Evolutionary conservation across 495 filamentous ascomycete species (phyloP), one percentile per base, ranked within the genome.

Genomic region (Aspergillus leporis): DNA sequence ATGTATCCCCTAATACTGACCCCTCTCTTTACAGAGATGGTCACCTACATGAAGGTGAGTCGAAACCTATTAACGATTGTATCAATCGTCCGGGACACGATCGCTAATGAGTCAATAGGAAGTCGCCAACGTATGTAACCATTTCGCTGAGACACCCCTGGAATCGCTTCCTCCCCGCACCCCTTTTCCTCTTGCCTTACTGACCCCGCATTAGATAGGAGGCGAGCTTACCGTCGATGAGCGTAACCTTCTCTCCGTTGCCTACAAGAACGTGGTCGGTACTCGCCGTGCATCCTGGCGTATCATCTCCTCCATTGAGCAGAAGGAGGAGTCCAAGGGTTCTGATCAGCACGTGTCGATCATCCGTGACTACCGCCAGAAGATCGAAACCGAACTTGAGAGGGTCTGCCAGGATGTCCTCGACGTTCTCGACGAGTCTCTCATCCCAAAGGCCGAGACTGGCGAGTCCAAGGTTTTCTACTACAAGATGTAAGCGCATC

Each of bases 401-500:
- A 89, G 90, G 77, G 92, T 98, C 74, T 99, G 94, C 87, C 86
- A 97, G 78, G 94, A 99, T 84, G 93, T 99, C 49, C 87, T 99
- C 65, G 87, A 96, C 68, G 94, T 99, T 59, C 84, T 99, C 61
- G 95, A 98, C 71, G 83, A 97, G 67, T 88, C 88, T 64, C 84
- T 99, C 70, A 99, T 99, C 70, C 93, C 95, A 75, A 93, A 97
- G 83, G 94, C 94, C 66, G 91, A 95, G 77, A 90, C 92, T 63
- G 94, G 94, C 78, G 94, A 99, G 85, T 97, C 92, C 68, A 98
- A 97, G 85, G 94, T 99, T 68, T 99, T 99, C 77, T 99, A 99
- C 83, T 96, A 97, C 89, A 99, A 99, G 89, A 99, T 99, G 94
- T 98, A 78, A 58, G 90, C 83, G 19, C 54, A 23, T 51, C 18